These are phyloP conservation scores for Medicago ruthenica DNA, from an alignment of 306 rosid genomes.

Conservation along the genomic window DNA sequence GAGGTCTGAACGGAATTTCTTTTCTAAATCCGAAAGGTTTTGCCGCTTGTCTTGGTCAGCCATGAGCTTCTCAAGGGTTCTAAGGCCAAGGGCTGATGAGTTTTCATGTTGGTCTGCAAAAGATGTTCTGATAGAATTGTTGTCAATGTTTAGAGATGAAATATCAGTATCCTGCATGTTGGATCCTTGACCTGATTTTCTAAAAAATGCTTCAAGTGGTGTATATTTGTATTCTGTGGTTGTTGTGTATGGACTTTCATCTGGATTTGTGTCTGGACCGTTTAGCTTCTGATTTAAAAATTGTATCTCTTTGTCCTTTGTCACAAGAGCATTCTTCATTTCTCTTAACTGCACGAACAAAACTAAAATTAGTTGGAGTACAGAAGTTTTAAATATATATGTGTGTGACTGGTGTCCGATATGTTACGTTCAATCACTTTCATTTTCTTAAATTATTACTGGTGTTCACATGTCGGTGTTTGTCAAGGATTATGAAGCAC, in stretches of 20 bases:
- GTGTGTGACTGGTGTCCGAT: neutral
- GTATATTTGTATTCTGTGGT: slow-evolving; percentile 59
- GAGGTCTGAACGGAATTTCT: slow-evolving; percentile 70
- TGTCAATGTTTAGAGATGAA: slow-evolving; percentile 40
- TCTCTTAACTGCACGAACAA: slow-evolving; percentile 57
- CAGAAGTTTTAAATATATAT: too few relatives aligned
- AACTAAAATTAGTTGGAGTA: slow-evolving; percentile 4
- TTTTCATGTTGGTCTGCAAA: slow-evolving; percentile 41
- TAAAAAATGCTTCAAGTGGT: slow-evolving; percentile 50
- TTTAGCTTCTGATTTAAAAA: slow-evolving; percentile 54
- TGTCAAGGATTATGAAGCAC: neutral
- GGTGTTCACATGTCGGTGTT: neutral
- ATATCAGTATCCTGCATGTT: slow-evolving; percentile 41
- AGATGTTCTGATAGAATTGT: slow-evolving; percentile 26
- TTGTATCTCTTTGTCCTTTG: slow-evolving; percentile 71
- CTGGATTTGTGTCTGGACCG: slow-evolving; percentile 45
- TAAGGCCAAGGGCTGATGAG: neutral
- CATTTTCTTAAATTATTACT: neutral
- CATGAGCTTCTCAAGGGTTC: slow-evolving; percentile 39
- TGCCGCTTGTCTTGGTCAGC: slow-evolving; percentile 40
- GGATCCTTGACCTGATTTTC: slow-evolving; percentile 43
- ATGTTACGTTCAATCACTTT: neutral
- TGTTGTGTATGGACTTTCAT: slow-evolving; percentile 54
- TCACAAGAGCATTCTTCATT: slow-evolving; percentile 55
- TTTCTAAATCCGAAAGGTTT: slow-evolving; percentile 54